Evolutionary conservation across 805 yeast genomes (phyloP).

Genomic region (Saturnispora dispora): DNA sequence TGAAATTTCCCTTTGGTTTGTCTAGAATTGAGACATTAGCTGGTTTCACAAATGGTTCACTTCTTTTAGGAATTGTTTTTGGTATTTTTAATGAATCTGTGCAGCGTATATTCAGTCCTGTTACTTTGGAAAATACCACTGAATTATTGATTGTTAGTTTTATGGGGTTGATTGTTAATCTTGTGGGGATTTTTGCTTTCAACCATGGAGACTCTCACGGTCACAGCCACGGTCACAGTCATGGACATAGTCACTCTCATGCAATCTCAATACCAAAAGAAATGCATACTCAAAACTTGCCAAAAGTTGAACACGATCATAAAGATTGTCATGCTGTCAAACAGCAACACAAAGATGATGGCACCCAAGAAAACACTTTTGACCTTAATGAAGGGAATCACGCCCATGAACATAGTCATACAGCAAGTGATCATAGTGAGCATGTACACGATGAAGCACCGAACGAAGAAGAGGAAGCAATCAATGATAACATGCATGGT

Average conservation of each 20-base stretch:
- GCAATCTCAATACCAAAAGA: constrained; percentile 5
- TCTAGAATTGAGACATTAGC: constrained; percentile 82
- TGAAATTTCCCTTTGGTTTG: constrained; percentile 74
- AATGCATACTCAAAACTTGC: background rate
- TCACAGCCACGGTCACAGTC: constrained; percentile 21
- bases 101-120: constrained; percentile 72
- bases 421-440: background rate
- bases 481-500: constrained; percentile 78
- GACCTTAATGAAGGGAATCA: background rate
- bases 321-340: background rate
- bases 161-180: constrained; percentile 77
- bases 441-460: constrained; percentile 22
- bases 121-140: constrained; percentile 64
- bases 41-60: constrained; percentile 90
- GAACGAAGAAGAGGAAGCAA: constrained; percentile 43
- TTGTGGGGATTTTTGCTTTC: constrained; percentile 91
- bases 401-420: constrained; percentile 4
- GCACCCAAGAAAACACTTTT: background rate
- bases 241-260: constrained; percentile 23
- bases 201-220: constrained; percentile 42
- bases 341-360: background rate
- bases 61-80: constrained; percentile 78
- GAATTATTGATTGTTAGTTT: constrained; percentile 80
- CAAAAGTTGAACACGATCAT: background rate
- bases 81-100: constrained; percentile 83